These are phyloP conservation scores for Viola pubescens DNA, from an alignment of 441 rosid species.

Conservation along the genomic window DNA sequence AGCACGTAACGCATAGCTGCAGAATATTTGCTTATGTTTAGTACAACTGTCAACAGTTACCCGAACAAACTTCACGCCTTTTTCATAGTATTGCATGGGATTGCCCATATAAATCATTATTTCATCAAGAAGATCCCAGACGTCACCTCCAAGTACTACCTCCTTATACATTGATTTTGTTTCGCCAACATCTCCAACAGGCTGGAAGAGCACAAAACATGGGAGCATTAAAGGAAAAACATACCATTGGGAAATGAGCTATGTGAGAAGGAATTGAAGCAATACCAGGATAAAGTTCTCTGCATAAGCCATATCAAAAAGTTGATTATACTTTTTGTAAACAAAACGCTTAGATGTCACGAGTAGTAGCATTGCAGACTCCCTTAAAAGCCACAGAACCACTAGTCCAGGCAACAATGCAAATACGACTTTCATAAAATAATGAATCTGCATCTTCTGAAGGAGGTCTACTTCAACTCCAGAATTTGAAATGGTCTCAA, in stretches of 20 bases:
- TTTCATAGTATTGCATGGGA: constrained; percentile 90
- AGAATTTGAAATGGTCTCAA: constrained; percentile 72
- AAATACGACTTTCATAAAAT: constrained; percentile 70
- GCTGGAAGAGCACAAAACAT: constrained; percentile 41
- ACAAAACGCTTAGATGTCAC: constrained; percentile 76
- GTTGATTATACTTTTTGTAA: constrained; percentile 81
- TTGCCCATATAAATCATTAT: constrained; percentile 91
- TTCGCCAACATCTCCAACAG: constrained; percentile 83
- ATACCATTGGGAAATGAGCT: constrained; percentile 5
- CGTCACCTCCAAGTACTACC: constrained; percentile 95
- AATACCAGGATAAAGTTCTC: constrained; percentile 89
- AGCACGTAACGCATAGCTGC: constrained; percentile 12
- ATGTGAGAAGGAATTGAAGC: constrained; percentile 13
- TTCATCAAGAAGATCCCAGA: constrained; percentile 98
- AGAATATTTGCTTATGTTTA: background rate
- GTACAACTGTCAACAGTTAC: constrained; percentile 32
- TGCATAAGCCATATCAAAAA: constrained; percentile 84
- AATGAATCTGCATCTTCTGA: constrained; percentile 83
- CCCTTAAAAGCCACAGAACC: constrained; percentile 70
- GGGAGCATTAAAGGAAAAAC: constrained; percentile 16
- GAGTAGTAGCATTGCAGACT: constrained; percentile 71
- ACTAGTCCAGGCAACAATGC: constrained; percentile 80
- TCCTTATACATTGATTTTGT: constrained; percentile 86
- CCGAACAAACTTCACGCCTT: constrained; percentile 81
- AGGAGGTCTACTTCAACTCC: constrained; percentile 96